phyloP scores from a whole-genome alignment of 83 land plant genomes.

The Picea abies region DNA sequence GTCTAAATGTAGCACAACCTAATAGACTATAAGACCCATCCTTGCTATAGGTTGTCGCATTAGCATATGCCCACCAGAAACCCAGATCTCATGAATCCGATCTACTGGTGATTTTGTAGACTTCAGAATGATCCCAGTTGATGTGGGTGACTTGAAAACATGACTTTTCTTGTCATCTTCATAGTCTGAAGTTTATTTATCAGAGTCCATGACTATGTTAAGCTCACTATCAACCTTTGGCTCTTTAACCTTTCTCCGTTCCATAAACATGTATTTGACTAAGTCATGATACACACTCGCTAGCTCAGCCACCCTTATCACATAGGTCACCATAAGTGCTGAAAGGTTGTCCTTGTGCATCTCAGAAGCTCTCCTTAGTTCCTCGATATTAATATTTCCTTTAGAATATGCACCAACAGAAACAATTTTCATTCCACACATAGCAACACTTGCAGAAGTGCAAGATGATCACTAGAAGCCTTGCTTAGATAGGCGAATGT shows the following conservation, averaged over 20 bases:
- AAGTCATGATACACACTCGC: conserved; percentile 80
- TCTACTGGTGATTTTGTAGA: no score
- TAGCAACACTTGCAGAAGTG: conserved; percentile 94
- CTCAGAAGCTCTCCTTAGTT: conserved; percentile 90
- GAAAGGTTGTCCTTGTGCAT: conserved; percentile 84
- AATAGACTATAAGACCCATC: no score
- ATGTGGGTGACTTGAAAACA: no score
- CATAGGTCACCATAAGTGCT: conserved; percentile 99
- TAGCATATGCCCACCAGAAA: no score
- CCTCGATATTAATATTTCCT: conserved; percentile 93
- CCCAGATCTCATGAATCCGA: no score
- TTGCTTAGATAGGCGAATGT: no score
- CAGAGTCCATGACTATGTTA: not conserved
- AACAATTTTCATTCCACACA: conserved; percentile 99
- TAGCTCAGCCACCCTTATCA: conserved; percentile 77
- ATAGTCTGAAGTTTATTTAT: no score
- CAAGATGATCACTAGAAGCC: no score
- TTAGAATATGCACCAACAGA: conserved; percentile 94
- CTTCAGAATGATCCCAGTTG: no score
- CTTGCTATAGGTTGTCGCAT: no score
- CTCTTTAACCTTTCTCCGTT: conserved; percentile 85
- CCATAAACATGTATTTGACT: conserved; percentile 94
- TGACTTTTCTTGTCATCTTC: no score
- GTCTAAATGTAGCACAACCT: no score
- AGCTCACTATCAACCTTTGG: conserved; percentile 96